A percentile compares a stretch with the other conserved stretches of the same genome.
phyloP scores from a whole-genome alignment of 2,329 filamentous ascomycete species.

The Calonectria montana region DNA sequence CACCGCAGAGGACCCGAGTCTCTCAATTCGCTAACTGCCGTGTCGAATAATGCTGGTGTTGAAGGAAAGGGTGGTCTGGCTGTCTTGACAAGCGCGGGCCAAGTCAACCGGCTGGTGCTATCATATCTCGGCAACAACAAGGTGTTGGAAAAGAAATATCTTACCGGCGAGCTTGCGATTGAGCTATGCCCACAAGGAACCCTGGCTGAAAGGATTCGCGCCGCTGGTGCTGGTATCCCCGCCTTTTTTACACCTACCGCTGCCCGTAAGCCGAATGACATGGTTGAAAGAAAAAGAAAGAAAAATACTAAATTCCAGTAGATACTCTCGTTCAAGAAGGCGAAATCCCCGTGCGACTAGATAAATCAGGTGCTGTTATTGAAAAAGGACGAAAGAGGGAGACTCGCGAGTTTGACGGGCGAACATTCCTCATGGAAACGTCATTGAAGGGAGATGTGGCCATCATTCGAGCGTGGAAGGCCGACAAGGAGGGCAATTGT shows the following conservation, averaged over 20 bases:
- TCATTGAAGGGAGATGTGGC: slow-evolving; percentile 81
- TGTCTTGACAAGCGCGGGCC: slow-evolving; percentile 74
- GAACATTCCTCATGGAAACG: slow-evolving; percentile 81
- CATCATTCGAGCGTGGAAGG: slow-evolving; percentile 81
- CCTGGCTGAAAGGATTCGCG: slow-evolving; percentile 77
- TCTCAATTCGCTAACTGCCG: slow-evolving; percentile 77
- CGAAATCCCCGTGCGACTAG: slow-evolving; percentile 73
- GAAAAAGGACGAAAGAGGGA: slow-evolving; percentile 76
- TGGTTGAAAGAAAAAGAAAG: not conserved
- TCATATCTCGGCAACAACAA: slow-evolving; percentile 85
- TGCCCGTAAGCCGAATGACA: slow-evolving; percentile 59
- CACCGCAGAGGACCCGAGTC: slow-evolving; percentile 68
- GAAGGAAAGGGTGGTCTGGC: slow-evolving; percentile 76
- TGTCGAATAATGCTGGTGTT: slow-evolving; percentile 84
- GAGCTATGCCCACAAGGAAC: slow-evolving; percentile 84
- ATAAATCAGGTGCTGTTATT: slow-evolving; percentile 68
- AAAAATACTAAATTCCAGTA: slow-evolving; percentile 35
- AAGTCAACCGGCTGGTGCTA: slow-evolving; percentile 77
- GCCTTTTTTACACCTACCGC: slow-evolving; percentile 86
- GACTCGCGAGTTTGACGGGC: slow-evolving; percentile 78
- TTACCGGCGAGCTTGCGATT: slow-evolving; percentile 78
- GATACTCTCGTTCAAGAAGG: slow-evolving; percentile 76
- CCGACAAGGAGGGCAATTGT: slow-evolving; percentile 81
- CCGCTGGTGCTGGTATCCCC: slow-evolving; percentile 80
- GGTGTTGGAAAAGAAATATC: slow-evolving; percentile 77